These are phyloP conservation scores for Globisporangium polare DNA, from an alignment of 352 stramenopile species.

Conservation along the genomic window DNA sequence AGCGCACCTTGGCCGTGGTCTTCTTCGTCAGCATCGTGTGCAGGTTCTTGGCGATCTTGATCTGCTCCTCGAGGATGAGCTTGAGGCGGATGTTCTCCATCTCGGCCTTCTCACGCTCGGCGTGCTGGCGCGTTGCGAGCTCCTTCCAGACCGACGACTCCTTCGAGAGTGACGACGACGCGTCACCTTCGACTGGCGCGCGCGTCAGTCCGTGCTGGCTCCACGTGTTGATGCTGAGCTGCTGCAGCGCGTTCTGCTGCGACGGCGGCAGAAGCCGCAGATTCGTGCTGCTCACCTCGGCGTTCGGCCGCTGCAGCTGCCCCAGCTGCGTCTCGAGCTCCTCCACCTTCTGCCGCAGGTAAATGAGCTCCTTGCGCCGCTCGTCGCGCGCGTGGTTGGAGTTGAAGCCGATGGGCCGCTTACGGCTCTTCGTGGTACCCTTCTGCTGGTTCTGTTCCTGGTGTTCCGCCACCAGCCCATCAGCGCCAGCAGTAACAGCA, in stretches of 20 bases:
- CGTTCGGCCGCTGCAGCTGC: slow-evolving; percentile 20
- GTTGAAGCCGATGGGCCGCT: slow-evolving; percentile 23
- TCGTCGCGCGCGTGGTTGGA: slow-evolving; percentile 12
- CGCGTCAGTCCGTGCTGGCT: slow-evolving; percentile 17
- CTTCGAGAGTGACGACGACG: slow-evolving; percentile 19
- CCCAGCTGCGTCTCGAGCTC: slow-evolving; percentile 14
- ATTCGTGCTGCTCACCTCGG: slow-evolving; percentile 5
- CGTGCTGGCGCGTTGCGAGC: slow-evolving; percentile 8
- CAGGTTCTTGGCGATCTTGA: slow-evolving; percentile 14
- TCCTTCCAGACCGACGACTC: slow-evolving; percentile 20
- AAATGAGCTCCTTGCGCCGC: slow-evolving; percentile 11
- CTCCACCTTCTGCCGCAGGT: slow-evolving; percentile 11
- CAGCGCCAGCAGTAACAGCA: no score
- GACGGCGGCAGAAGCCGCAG: slow-evolving; percentile 2
- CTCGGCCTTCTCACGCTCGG: slow-evolving; percentile 9
- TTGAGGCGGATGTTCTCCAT: slow-evolving; percentile 12
- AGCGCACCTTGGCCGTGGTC: slow-evolving; percentile 15
- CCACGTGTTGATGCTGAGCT: slow-evolving; percentile 8
- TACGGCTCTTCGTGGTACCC: slow-evolving; percentile 24
- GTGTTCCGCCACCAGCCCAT: no score
- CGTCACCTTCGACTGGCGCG: slow-evolving; percentile 9
- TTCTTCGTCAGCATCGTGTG: slow-evolving; percentile 13
- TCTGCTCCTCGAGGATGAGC: slow-evolving; percentile 11
- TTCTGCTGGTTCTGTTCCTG: no score
- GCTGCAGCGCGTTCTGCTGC: slow-evolving; percentile 9